Base-by-base conservation (phyloP, 2,329 filamentous ascomycete species). In the Celoporthe dispersa region DNA sequence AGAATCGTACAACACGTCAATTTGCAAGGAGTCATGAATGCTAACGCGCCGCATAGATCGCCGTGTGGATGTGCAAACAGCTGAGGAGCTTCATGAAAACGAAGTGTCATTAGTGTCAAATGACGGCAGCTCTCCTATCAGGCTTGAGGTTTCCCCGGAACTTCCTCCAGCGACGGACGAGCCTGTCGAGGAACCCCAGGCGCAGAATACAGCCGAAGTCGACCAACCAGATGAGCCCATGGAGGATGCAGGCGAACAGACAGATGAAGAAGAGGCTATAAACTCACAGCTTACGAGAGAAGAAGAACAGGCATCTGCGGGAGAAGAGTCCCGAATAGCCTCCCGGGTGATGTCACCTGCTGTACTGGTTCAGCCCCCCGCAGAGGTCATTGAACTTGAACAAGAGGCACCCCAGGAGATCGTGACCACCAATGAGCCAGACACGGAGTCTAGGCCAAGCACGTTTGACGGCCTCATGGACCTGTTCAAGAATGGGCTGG, bases 401-500 rank as follows among this genome's bases (percentile, higher is more conserved):
- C 66, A 68, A 37, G 69, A 64, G 33, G 22, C 11, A 2, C 31
- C 11, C 31, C 60, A 31, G 12, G 60, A 22, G 12, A 33, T 64
- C 12, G 22, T 12, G 33, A 25, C 25, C 11, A n/a, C 28, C n/a
- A 48, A 60, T 33, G 48, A 41, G 14, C 53, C 37, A 44, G 19
- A 60, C 44, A 9, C 41, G 28, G 62, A 53, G 55, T 35, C 35
- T 44, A 2, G 55, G 41, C 9, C n/a, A 28, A 80, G 53, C 78
- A 82, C 35, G 78, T 83, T 73, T 76, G 78, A 81, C 71, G 82
- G 80, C 73, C 89, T 92, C 70, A 82, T 90, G 71, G 79, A 79
- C 70, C 82, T 85, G 51, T 83, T 91, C 59, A 84, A 81, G 72
- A 82, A 81, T 28, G 83, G 91, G 0, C 79, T 96, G 33, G 83